Base-by-base conservation (phyloP, 176 grass and related monocot species). In the Urochloa ruziziensis region DNA sequence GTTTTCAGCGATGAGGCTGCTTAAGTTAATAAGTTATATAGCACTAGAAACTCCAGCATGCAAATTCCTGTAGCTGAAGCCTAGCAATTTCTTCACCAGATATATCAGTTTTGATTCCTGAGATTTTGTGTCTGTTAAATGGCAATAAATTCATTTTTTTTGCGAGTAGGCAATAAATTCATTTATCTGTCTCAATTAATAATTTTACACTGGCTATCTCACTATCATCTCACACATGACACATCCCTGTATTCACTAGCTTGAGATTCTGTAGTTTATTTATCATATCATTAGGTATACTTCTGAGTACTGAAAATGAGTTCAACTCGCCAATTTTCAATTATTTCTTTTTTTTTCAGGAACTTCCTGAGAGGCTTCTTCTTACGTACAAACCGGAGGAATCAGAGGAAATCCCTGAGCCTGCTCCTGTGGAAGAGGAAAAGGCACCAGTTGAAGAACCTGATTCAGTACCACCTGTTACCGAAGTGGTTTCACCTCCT, bases 321-420 rank as follows among this genome's bases (percentile, higher is more conserved):
- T 2, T 46, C 10, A 73, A 4, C 76, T 33, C 33, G 67, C 70
- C 58, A 78, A 17, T 87, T 34, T 49, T 16, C 13, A 37, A 8
- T 62, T 80, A 9, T 4, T 15, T 78, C n/a, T n/a, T 86, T 13
- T 92, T 80, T 65, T 6, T 68, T 73, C 73, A 99, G 96, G 96
- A 99, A 90, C 88, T 96, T 70, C 91, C 96, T n/a, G 96, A 99
- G 82, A 92, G 93, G 69, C 96, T 99, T 68, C 96, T 96, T 67
- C 84, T 99, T 73, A 99, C 96, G 48, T 99, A 99, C 73, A 99
- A 92, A 92, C 91, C 87, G 77, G 90, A 94, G 58, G 88, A 90
- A 72, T 44, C 81, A 83, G 89, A 92, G 73, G 91, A 76, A 89
- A 81, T 76, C 56, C 65, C 93, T 82, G 84, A 39, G 23, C 84